Conservation (phyloP, 129 eudicot species). For the Chrysanthemum seticuspe region DNA sequence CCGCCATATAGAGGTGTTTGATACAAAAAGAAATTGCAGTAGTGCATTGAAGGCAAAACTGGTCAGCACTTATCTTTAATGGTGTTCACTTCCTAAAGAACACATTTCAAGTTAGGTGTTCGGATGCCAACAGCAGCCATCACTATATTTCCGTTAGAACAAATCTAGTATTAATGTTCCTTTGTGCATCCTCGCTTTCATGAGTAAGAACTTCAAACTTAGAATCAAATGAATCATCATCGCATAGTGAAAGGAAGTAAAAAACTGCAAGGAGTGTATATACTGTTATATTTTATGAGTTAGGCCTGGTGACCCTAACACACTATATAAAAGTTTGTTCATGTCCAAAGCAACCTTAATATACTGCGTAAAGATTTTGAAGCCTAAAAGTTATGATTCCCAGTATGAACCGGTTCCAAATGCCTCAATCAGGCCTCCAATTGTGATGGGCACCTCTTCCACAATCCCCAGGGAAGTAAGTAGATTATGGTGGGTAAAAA, state of each 20-base stretch:
- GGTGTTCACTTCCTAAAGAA: neutral
- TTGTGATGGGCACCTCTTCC: too few relatives aligned
- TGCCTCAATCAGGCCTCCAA: too few relatives aligned
- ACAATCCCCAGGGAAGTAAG: too few relatives aligned
- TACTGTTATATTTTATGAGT: neutral
- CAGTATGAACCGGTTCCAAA: too few relatives aligned
- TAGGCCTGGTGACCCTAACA: too few relatives aligned
- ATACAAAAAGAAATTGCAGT: too few relatives aligned
- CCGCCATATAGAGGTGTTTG: too few relatives aligned
- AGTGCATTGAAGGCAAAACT: too few relatives aligned
- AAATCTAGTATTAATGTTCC: neutral
- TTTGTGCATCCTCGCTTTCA: neutral
- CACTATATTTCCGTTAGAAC: neutral
- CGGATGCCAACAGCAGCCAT: neutral
- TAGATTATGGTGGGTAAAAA: too few relatives aligned
- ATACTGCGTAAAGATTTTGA: too few relatives aligned
- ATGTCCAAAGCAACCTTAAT: neutral
- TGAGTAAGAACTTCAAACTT: neutral
- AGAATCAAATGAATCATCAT: neutral
- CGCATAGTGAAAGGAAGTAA: neutral
- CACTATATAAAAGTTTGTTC: neutral
- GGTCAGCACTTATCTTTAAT: neutral
- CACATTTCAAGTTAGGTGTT: neutral
- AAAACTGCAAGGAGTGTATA: neutral
- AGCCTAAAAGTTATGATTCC: too few relatives aligned